Base-by-base conservation (phyloP, 805 yeast genomes). In the Myxozyma kluyveri region DNA sequence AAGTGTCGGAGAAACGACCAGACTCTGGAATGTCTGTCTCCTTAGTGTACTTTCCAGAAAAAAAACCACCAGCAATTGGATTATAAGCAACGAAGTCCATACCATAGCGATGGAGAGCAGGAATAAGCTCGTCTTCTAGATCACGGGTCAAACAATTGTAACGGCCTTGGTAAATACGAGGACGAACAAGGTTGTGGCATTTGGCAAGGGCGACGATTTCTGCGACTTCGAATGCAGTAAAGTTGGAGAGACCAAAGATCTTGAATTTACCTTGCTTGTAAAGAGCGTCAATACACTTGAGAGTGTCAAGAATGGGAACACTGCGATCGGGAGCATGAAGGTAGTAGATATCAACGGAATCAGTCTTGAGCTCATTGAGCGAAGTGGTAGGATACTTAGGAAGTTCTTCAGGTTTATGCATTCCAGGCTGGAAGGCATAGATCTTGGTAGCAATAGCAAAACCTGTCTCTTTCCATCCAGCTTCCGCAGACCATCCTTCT, bases 161-260 rank as follows among this genome's bases (percentile, higher is more conserved):
- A 35, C 60, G 60, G 21, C 65, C 66, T 42, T 63, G 63, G 49
- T 47, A 61, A 14, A 63, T 63, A 3, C 62, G 48, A 7, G 66
- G 66, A 19, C 60, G 41, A 31, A 61, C 60, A 39, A 60, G 61
- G 10, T 59, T 57, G 29, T 61, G 54, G 41, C 49, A 46, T 41
- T 45, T 44, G 9, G 60, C 56, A 38, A 48, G 37, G 9, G 50
- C 47, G 50, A 55, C 47, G n/a, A 61, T 44, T 45, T 57, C 51
- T 36, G 50, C 42, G 29, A 60, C 65, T n/a, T 56, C 63, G 19
- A 37, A 47, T 7, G 60, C 42, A 1, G 57, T n/a, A 33, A 45
- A 62, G 52, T 62, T 62, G n/a, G 65, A 62, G 12, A 63, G 38
- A 24, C 64, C 66, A 40, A 62, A 62, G 35, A 47, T 35, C 38